Percentiles rank a stretch among this genome's conserved stretches.
These are phyloP conservation scores for Ustilago shanxiensis DNA, from an alignment of 1,284 basidiomycete species.

Conservation along the genomic window DNA sequence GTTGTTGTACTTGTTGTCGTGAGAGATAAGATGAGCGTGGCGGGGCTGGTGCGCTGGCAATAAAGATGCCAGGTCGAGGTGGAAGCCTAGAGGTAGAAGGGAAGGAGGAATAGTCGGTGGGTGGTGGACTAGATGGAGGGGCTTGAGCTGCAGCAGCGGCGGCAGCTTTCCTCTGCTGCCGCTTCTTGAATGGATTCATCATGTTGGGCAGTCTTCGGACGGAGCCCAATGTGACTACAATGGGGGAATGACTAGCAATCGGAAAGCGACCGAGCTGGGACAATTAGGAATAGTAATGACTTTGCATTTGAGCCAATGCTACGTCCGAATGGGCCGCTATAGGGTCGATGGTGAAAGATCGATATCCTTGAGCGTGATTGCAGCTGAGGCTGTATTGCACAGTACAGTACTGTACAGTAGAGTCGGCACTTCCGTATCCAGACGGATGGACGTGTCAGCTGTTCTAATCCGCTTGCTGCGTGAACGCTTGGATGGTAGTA, in stretches of 20 bases:
- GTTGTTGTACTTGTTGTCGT: slow-evolving; percentile 11
- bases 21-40: slow-evolving; percentile 7
- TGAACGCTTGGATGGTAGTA: not conserved
- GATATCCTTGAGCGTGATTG: not conserved
- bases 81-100: slow-evolving; percentile 22
- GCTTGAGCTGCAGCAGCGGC: slow-evolving; percentile 17
- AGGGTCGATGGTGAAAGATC: not conserved
- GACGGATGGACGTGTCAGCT: not conserved
- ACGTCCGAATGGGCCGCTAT: too few species aligned
- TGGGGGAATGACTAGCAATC: not conserved
- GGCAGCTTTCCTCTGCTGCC: slow-evolving; percentile 28
- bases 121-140: slow-evolving; percentile 5
- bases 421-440: not conserved
- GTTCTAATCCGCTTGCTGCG: not conserved
- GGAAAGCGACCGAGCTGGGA: not conserved
- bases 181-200: slow-evolving; percentile 52
- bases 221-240: not conserved
- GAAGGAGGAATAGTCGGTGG: slow-evolving; percentile 31
- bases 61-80: slow-evolving; percentile 42
- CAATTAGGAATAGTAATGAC: not conserved
- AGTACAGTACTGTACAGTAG: too few species aligned
- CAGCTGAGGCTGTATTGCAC: not conserved
- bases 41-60: slow-evolving; percentile 15
- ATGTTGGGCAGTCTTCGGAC: slow-evolving; percentile 22
- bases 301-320: not conserved